Base-by-base conservation (phyloP, 2,329 filamentous ascomycete genomes). In the Orbilia blumenaviensis region DNA sequence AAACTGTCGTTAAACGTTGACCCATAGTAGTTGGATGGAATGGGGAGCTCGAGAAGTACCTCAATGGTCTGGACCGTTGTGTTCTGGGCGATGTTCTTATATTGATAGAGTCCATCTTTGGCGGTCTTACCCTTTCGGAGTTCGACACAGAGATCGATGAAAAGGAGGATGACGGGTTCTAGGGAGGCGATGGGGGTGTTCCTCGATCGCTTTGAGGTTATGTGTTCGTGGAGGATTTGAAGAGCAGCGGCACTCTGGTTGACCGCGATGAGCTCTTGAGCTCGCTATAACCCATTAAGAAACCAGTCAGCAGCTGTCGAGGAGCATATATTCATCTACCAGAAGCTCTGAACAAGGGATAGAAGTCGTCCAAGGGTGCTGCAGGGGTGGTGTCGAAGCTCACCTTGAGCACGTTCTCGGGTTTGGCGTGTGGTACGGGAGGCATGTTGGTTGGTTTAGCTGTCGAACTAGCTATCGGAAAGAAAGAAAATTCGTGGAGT, bases 61-160 rank as follows among this genome's bases (percentile, higher is more conserved):
- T 98, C 95, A 83, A 99, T 99, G 77, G 95, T 99, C 81, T 89
- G 93, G 80, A 99, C 93, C 83, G 98, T 98, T 81, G 94, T 97
- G 86, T 99, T 99, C 84, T 99, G 95, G 67, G 94, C 94, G 80
- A 97, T 98, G 84, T 99, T 99, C 88, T 99, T 99, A 89, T 99
- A 99, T 84, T 97, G 95, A 84, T 98, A 99, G 56, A 99, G 88
- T 77, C 95, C 95, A 86, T 99, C 95, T 88, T 99, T 99, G 84
- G 94, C 95, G 77, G 95, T 88, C 85, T 99, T 99, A 81, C 95
- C 95, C 86, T 98, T 99, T 86, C 95, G 93, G 81, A 97, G 90
- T 82, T 98, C 94, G 82, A 99, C 95, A 80, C 92, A 97, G 75
- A 98, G 89, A 85, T 98, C 93, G 82, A 99, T 94, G 82, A 99